A percentile compares a stretch with the other conserved stretches of the same genome.
Conservation (phyloP, 441 rosid genomes). For the Bruguiera hainesii region DNA sequence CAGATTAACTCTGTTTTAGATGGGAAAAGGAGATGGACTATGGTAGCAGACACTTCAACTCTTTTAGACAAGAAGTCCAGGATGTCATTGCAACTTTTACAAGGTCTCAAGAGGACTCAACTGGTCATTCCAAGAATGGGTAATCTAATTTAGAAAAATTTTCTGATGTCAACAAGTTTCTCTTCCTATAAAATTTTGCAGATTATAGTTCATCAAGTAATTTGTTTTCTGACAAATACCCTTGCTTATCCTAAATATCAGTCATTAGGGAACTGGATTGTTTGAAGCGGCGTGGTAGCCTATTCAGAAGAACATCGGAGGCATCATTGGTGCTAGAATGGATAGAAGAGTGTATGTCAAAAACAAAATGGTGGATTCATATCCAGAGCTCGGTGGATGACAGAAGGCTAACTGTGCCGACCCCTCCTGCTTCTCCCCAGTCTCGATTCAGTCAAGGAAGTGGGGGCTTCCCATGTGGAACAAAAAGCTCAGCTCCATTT, state of each 20-base stretch:
- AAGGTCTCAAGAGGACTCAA: slow-evolving; percentile 79
- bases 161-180: background rate
- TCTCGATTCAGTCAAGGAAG: slow-evolving; percentile 32
- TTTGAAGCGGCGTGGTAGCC: slow-evolving; percentile 43
- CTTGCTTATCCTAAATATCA: slow-evolving; percentile 19
- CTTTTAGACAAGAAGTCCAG: slow-evolving; percentile 62
- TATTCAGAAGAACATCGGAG: slow-evolving; percentile 54
- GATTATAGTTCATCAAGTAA: background rate
- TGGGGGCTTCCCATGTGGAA: slow-evolving; percentile 14
- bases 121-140: slow-evolving; percentile 74
- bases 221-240: slow-evolving; percentile 2
- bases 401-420: slow-evolving; percentile 41
- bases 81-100: slow-evolving; percentile 63
- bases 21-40: slow-evolving; percentile 57
- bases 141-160: slow-evolving; percentile 23
- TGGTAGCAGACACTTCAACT: slow-evolving; percentile 67
- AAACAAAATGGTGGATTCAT: slow-evolving; percentile 76
- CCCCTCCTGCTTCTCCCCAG: slow-evolving; percentile 70
- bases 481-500: slow-evolving; percentile 29
- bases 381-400: slow-evolving; percentile 64
- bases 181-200: background rate
- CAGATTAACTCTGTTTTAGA: slow-evolving; percentile 41
- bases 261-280: slow-evolving; percentile 74
- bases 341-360: slow-evolving; percentile 67
- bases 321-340: slow-evolving; percentile 63